Conservation (phyloP, 495 filamentous ascomycete genomes). For the Podospora conica region DNA sequence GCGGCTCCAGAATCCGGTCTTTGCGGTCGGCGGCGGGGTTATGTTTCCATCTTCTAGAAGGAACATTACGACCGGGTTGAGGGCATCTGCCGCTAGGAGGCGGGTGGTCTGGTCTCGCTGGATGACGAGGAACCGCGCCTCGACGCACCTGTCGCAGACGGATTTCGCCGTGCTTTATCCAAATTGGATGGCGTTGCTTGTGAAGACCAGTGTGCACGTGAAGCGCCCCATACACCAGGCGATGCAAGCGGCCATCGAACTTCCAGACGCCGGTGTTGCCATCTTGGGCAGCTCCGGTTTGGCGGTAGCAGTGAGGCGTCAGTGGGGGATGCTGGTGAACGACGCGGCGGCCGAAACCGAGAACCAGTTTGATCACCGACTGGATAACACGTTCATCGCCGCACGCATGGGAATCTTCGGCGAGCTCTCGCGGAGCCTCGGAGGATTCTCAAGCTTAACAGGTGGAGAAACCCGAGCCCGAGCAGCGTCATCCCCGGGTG, state of each 20-base stretch:
- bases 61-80: constrained; percentile 49
- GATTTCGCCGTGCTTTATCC: constrained; percentile 58
- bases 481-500: constrained; percentile 15
- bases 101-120: constrained; percentile 46
- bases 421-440: constrained; percentile 37
- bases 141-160: constrained; percentile 51
- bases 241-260: constrained; percentile 47
- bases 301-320: constrained; percentile 22
- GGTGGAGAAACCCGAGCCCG: constrained; percentile 17
- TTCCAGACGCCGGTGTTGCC: constrained; percentile 43
- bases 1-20: constrained; percentile 43
- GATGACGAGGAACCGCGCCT: constrained; percentile 55
- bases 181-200: constrained; percentile 43
- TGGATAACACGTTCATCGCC: constrained; percentile 42
- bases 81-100: constrained; percentile 43
- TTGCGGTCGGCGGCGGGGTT: constrained; percentile 56
- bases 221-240: constrained; percentile 51
- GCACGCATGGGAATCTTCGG: constrained; percentile 25
- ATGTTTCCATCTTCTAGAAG: constrained; percentile 57
- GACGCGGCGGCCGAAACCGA: constrained; percentile 26
- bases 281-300: constrained; percentile 25
- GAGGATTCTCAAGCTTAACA: constrained; percentile 27
- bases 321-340: constrained; percentile 37
- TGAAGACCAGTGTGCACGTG: constrained; percentile 54
- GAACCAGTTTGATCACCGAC: constrained; percentile 39